These are phyloP conservation scores for Lactifluus hygrophoroides DNA, from an alignment of 768 basidiomycete species.

Conservation along the genomic window DNA sequence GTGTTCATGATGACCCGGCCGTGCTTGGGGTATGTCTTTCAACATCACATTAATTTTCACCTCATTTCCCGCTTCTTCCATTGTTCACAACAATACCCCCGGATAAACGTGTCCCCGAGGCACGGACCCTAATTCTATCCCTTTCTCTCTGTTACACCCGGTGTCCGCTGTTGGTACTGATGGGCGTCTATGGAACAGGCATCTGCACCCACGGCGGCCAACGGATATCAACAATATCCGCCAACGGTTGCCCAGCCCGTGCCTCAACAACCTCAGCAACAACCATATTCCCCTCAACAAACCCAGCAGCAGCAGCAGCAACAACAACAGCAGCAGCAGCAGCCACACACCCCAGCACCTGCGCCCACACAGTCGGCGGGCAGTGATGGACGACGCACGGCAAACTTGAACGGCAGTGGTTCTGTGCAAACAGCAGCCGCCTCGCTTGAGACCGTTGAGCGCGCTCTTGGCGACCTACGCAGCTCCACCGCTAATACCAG, in stretches of 20 bases:
- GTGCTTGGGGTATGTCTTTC: slow-evolving; percentile 59
- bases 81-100: slow-evolving; percentile 37
- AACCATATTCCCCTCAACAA: slow-evolving; percentile 21
- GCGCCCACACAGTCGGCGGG: slow-evolving; percentile 18
- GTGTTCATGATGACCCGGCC: slow-evolving; percentile 77
- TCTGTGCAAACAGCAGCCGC: slow-evolving; percentile 65
- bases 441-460: slow-evolving; percentile 64
- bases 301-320: no score
- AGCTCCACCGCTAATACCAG: slow-evolving; percentile 25
- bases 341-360: neutral
- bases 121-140: slow-evolving; percentile 44
- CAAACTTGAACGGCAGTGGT: slow-evolving; percentile 29
- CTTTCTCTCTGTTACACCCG: slow-evolving; percentile 51
- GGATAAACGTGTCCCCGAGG: slow-evolving; percentile 36
- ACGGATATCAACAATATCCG: slow-evolving; percentile 21
- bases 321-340: slow-evolving; percentile 14
- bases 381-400: slow-evolving; percentile 26
- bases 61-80: slow-evolving; percentile 8
- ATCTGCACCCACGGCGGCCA: slow-evolving; percentile 36
- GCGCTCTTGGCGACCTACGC: slow-evolving; percentile 44
- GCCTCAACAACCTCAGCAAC: slow-evolving; percentile 20
- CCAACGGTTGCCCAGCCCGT: slow-evolving; percentile 22
- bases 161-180: slow-evolving; percentile 5
- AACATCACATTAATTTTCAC: slow-evolving; percentile 12
- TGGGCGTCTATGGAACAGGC: slow-evolving; percentile 30